These are phyloP conservation scores for Serendipita vermifera DNA, from an alignment of 768 basidiomycete genomes.

Conservation along the genomic window DNA sequence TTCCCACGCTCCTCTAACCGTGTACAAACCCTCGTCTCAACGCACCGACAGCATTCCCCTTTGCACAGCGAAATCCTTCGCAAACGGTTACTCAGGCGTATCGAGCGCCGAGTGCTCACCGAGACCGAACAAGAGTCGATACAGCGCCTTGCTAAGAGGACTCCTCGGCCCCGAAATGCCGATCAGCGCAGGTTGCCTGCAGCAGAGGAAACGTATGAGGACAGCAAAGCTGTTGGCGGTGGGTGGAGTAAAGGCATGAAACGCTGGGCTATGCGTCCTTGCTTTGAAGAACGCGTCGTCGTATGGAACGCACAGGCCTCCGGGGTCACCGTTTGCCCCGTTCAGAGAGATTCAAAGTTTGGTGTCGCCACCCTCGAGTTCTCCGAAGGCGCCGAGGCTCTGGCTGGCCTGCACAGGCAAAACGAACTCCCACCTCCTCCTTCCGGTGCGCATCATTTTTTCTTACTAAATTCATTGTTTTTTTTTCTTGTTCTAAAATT, in stretches of 20 bases:
- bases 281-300: slow-evolving; percentile 58
- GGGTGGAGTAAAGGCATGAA: slow-evolving; percentile 43
- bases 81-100: slow-evolving; percentile 34
- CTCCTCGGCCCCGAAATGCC: slow-evolving; percentile 2
- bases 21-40: background rate
- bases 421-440: slow-evolving; percentile 6
- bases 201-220: slow-evolving; percentile 10
- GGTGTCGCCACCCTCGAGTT: slow-evolving; percentile 64
- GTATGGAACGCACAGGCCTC: slow-evolving; percentile 34
- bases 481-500: too few relatives aligned
- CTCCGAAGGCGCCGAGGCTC: slow-evolving; percentile 49
- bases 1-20: background rate
- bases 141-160: slow-evolving; percentile 11
- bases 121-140: slow-evolving; percentile 34
- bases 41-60: background rate
- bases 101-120: slow-evolving; percentile 29
- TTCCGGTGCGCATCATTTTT: background rate
- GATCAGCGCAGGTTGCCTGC: slow-evolving; percentile 5
- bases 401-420: slow-evolving; percentile 28
- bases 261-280: slow-evolving; percentile 58
- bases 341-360: slow-evolving; percentile 33
- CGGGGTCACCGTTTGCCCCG: slow-evolving; percentile 27
- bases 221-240: slow-evolving; percentile 10
- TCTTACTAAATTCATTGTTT: too few relatives aligned
- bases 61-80: slow-evolving; percentile 4